Conservation (phyloP, 805 yeast species). For the Lipomyces yamanashiensis region DNA sequence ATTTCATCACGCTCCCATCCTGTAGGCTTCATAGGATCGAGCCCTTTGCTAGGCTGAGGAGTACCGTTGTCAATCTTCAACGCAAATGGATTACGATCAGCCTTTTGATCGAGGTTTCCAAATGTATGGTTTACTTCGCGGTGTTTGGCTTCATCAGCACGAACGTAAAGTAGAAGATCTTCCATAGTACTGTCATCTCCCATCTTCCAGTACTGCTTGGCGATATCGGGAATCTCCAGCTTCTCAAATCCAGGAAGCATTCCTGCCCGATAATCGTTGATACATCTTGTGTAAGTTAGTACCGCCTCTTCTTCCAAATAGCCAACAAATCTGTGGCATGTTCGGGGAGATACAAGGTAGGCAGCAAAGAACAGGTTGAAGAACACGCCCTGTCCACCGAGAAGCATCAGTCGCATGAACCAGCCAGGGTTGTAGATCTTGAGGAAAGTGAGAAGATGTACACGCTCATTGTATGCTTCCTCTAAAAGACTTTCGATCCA, state of each 20-base stretch:
- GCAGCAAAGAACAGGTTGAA: slow-evolving; percentile 65
- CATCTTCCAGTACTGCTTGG: slow-evolving; percentile 68
- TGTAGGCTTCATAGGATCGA: slow-evolving; percentile 39
- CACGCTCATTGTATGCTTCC: slow-evolving; percentile 78
- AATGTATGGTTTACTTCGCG: slow-evolving; percentile 80
- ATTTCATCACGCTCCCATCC: slow-evolving; percentile 48
- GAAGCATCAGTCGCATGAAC: slow-evolving; percentile 59
- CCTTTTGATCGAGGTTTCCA: slow-evolving; percentile 60
- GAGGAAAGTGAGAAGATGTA: slow-evolving; percentile 73
- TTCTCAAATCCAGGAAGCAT: slow-evolving; percentile 53
- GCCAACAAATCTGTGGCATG: slow-evolving; percentile 78
- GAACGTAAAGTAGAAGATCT: slow-evolving; percentile 62
- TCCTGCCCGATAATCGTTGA: slow-evolving; percentile 58
- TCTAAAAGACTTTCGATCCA: slow-evolving; percentile 76
- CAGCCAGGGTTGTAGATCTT: slow-evolving; percentile 66
- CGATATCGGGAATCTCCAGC: slow-evolving; percentile 59
- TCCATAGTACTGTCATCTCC: slow-evolving; percentile 56
- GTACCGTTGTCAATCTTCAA: slow-evolving; percentile 45
- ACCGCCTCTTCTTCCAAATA: slow-evolving; percentile 80
- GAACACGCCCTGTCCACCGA: slow-evolving; percentile 72
- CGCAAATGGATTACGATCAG: slow-evolving; percentile 73
- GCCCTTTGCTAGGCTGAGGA: slow-evolving; percentile 47
- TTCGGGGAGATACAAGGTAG: slow-evolving; percentile 62
- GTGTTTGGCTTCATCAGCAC: slow-evolving; percentile 81
- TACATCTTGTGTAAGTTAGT: slow-evolving; percentile 64